These are phyloP conservation scores for Eimeria praecox DNA, from an alignment of 169 alveolate genomes.

Conservation along the genomic window DNA sequence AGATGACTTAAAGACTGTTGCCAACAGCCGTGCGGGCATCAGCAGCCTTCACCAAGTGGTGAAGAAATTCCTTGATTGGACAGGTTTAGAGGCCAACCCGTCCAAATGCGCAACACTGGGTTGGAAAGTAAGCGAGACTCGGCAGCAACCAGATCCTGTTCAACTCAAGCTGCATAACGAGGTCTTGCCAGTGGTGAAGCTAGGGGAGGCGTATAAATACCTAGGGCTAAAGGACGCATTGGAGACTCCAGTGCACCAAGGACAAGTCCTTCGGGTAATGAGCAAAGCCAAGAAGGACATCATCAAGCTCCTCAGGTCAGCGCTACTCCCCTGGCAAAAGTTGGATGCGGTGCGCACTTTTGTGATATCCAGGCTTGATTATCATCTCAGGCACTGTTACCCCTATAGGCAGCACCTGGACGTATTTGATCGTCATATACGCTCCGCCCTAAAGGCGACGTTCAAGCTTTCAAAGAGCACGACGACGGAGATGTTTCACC, in stretches of 20 bases:
- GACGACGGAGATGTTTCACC: not conserved
- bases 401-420: not conserved
- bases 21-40: not conserved
- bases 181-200: slow-evolving; percentile 12
- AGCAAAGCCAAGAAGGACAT: not conserved
- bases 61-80: not conserved
- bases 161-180: not conserved
- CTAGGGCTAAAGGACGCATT: not conserved
- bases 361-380: not conserved
- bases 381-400: slow-evolving; percentile 1
- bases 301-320: not conserved
- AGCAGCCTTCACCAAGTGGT: not conserved
- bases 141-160: not conserved
- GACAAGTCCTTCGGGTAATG: not conserved
- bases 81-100: not conserved
- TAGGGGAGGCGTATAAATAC: not conserved
- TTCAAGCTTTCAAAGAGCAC: not conserved
- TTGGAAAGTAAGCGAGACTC: not conserved
- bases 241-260: not conserved
- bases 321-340: not conserved
- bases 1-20: slow-evolving; percentile 8
- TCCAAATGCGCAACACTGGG: not conserved
- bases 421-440: not conserved
- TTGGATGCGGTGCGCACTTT: not conserved
- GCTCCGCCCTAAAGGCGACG: not conserved